phyloP scores from a whole-genome alignment of 441 rosid genomes.

The Pelargonium citronellum region DNA sequence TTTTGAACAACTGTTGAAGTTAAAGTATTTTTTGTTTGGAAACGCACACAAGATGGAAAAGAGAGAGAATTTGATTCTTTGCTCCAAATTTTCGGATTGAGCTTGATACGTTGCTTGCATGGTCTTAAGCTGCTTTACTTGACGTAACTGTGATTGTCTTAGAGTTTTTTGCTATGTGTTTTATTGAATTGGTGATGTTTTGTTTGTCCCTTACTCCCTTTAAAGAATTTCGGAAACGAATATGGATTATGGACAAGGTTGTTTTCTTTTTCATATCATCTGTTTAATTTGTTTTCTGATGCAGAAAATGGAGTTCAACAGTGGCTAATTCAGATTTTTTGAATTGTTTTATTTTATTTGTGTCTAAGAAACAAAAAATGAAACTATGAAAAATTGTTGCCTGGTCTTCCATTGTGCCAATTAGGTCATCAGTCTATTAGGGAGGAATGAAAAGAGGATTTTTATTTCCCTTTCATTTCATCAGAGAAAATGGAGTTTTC shows the following conservation, averaged over 20 bases:
- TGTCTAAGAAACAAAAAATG: not conserved
- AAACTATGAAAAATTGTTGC: not conserved
- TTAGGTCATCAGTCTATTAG: not conserved
- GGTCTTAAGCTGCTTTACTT: slow-evolving; percentile 2
- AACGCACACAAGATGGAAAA: not conserved
- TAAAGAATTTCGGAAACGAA: slow-evolving; percentile 10
- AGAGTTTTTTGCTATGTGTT: not conserved
- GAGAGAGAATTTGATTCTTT: slow-evolving; percentile 23
- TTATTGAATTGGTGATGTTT: not conserved
- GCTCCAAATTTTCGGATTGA: slow-evolving; percentile 14
- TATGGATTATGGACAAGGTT: slow-evolving; percentile 41
- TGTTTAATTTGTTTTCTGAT: not conserved
- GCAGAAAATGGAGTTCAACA: not conserved
- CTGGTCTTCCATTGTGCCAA: not conserved
- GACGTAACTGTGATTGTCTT: slow-evolving; percentile 7
- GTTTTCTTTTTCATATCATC: not conserved
- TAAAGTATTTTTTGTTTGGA: not conserved
- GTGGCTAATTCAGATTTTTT: not conserved
- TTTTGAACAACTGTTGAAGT: not conserved
- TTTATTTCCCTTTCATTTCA: not conserved
- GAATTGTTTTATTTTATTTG: not conserved
- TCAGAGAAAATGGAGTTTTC: not conserved
- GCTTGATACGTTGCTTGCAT: slow-evolving; percentile 34
- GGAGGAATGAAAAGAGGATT: not conserved
- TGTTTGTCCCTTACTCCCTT: too few species aligned